These are phyloP conservation scores for Diaporthe nobilis DNA, from an alignment of 2,329 filamentous ascomycete species.

Conservation along the genomic window DNA sequence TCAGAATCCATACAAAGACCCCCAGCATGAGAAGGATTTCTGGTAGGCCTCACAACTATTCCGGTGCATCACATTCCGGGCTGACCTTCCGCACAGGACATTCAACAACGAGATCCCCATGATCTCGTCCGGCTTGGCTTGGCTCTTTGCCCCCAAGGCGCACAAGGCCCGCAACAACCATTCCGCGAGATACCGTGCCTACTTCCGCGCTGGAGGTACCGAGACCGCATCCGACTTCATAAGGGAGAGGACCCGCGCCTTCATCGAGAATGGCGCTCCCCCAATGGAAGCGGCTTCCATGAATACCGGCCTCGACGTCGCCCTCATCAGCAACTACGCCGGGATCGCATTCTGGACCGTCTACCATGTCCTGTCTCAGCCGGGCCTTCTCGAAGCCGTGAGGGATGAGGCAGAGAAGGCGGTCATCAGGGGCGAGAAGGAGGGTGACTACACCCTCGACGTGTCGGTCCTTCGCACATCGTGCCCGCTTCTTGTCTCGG, in stretches of 20 bases:
- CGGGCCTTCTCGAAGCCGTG: constrained; percentile 54
- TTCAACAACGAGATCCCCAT: neutral
- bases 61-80: neutral
- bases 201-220: constrained; percentile 7
- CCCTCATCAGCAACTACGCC: constrained; percentile 57
- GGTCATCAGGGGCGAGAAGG: constrained; percentile 42
- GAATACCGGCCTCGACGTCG: constrained; percentile 46
- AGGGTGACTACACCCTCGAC: constrained; percentile 47
- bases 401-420: constrained; percentile 54
- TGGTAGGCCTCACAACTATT: neutral
- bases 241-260: neutral
- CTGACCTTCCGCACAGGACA: neutral
- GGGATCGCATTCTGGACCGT: constrained; percentile 61
- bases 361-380: constrained; percentile 57
- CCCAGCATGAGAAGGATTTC: constrained; percentile 35
- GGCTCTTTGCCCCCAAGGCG: constrained; percentile 25
- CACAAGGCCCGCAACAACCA: constrained; percentile 20
- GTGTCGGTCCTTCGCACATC: constrained; percentile 50
- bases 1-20: constrained; percentile 22
- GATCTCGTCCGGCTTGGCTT: neutral
- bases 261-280: constrained; percentile 11
- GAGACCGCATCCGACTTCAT: constrained; percentile 32
- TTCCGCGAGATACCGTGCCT: constrained; percentile 22
- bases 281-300: constrained; percentile 16
- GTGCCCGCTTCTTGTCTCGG: constrained; percentile 53